Evolutionary conservation across 1,284 basidiomycete species (phyloP), one percentile per base, ranked within the genome.

Genomic region (Ceratobasidium sp.): DNA sequence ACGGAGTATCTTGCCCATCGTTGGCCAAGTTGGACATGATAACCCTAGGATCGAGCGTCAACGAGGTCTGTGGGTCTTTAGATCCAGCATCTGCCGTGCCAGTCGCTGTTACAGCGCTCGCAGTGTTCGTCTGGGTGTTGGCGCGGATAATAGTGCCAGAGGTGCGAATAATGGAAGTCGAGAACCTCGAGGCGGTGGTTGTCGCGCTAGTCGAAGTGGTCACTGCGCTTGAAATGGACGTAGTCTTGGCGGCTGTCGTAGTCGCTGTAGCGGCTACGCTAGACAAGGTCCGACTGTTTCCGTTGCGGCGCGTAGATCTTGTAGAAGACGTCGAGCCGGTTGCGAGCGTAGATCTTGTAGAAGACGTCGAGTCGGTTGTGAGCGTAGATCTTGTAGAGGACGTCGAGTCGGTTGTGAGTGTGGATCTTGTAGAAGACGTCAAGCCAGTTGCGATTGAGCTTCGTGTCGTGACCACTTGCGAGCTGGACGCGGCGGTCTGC

Each of bases 11-110:
- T 19, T 59, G 69, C 22, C 74, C 74, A 63, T 51, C 51, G n/a
- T 74, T 54, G 48, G 74, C 74, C 31, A 76, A 49, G 34, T 69
- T 68, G 59, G 71, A 78, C 8, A 86, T 85, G 79, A 90, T 83
- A 66, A 88, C 85, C 39, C 75, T 77, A 64, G 86, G 85, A 79
- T 89, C 85, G 74, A 91, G 84, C 41, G 87, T 88, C 64, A 83
- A 79, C 54, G 83, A 84, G 2, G 80, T 82, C 77, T 87, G 85
- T 9, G 81, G 82, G 78, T 76, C 76, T 75, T 34, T 58, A 74
- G 58, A 72, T 54, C 31, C 43, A 56, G n/a, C 61, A 49, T 9
- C 73, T 51, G 22, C 76, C 75, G 48, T 59, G 74, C 61, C 74
- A 74, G 37, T 64, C 65, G 62, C 65, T 24, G 64, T 46, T 54